phyloP scores from a whole-genome alignment of 1,139 yeast genomes.

The Magnusiomyces paraingens region DNA sequence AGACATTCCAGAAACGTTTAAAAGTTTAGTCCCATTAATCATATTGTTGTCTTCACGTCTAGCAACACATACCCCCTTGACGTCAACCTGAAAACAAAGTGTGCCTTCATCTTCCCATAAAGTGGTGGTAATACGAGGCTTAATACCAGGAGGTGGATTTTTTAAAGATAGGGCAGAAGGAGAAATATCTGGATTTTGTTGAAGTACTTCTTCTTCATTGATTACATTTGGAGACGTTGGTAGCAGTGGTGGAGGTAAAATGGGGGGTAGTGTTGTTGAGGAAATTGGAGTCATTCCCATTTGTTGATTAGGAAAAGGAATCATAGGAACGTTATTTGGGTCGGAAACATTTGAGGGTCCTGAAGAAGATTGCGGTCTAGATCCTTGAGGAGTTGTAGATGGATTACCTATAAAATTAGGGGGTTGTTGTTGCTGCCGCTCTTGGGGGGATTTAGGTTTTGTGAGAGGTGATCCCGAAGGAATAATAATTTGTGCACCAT shows the following conservation, averaged over 20 bases:
- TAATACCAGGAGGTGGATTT: constrained; percentile 46
- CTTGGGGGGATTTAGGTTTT: constrained; percentile 3
- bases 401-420: constrained; percentile 2
- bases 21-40: constrained; percentile 87
- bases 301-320: constrained; percentile 7
- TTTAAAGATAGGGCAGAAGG: constrained; percentile 36
- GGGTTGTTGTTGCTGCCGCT: constrained; percentile 14
- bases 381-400: not conserved
- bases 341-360: not conserved
- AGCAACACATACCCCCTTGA: constrained; percentile 80
- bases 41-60: constrained; percentile 84
- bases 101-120: constrained; percentile 97
- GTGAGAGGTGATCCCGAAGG: not conserved
- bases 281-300: constrained; percentile 8
- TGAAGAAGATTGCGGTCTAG: not conserved
- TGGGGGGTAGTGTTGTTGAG: constrained; percentile 13
- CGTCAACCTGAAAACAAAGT: constrained; percentile 87
- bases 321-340: no score
- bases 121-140: constrained; percentile 84
- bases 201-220: constrained; percentile 16
- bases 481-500: no score
- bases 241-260: constrained; percentile 15
- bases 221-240: constrained; percentile 13
- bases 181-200: constrained; percentile 17
- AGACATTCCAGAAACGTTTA: constrained; percentile 88